Evolutionary conservation across 306 rosid genomes (phyloP), one percentile per base, ranked within the genome.

Genomic region (Pterocarpus macrocarpus): DNA sequence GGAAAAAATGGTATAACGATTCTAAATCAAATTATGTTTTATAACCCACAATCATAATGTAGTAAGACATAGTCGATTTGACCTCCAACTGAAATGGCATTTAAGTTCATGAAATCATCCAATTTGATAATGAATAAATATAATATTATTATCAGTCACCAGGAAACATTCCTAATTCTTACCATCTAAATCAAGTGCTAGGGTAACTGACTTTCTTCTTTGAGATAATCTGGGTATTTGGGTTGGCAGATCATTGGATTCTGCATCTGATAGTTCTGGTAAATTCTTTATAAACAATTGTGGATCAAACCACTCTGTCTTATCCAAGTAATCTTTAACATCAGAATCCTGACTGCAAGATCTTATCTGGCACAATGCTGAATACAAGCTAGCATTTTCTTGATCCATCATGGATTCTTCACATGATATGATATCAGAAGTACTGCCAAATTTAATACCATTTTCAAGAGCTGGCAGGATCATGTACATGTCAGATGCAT

Each of bases 141-240:
- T 44, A 44, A 63, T 47, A 67, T 52, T 50, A 75, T 62, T 75
- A 77, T 62, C 58, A 63, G 69, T 70, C 69, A 52, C 17, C 5
- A 47, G 38, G 34, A 45, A 63, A 78, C 52, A 88, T 11, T 64
- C 64, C 12, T 59, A 74, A 55, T 79, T 75, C 91, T 87, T 93
- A 95, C 99, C 99, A 86, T 95, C 99, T 90, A 95, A 89, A 90
- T 95, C 99, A 84, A 95, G 99, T 63, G 89, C 98, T 62, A 95
- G 85, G 52, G 98, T 95, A 50, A 90, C 89, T 68, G 86, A 75
- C 81, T 91, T 95, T 83, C 85, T 81, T 81, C 87, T 89, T 61
- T 77, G 78, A 89, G 86, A 69, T 75, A 89, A 93, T 83, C 81
- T 85, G 1, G 97, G 93, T 78, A 81, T 55, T 41, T 76, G 75